phyloP scores from a whole-genome alignment of 2,329 filamentous ascomycete genomes.

The Chalara sp. region DNA sequence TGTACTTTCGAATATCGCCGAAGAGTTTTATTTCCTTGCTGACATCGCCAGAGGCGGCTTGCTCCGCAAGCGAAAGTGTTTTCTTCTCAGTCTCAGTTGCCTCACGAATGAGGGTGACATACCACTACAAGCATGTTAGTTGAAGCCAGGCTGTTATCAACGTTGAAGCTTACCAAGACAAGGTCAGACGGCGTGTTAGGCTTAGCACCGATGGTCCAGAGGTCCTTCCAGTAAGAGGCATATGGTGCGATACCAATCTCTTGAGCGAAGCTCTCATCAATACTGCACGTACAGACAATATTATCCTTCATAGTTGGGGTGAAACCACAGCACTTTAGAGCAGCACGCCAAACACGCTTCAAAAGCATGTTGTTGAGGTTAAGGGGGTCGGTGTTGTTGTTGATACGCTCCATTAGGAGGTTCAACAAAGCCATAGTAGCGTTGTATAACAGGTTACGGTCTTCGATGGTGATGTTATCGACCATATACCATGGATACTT shows the following conservation, averaged over 20 bases:
- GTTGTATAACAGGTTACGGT: conserved; percentile 47
- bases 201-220: conserved; percentile 46
- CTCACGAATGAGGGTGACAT: conserved; percentile 47
- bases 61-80: conserved; percentile 34
- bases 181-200: conserved; percentile 42
- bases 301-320: conserved; percentile 55
- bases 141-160: not conserved
- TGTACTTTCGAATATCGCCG: conserved; percentile 42
- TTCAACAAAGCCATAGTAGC: conserved; percentile 42
- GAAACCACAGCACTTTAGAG: conserved; percentile 54
- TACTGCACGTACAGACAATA: conserved; percentile 37
- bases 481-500: conserved; percentile 57
- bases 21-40: conserved; percentile 14
- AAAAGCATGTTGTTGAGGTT: conserved; percentile 47
- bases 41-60: conserved; percentile 21
- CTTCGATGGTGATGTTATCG: conserved; percentile 47
- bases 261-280: conserved; percentile 28
- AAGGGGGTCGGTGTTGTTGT: conserved; percentile 31
- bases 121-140: conserved; percentile 39
- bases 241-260: conserved; percentile 41
- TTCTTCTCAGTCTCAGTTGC: conserved; percentile 37
- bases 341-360: conserved; percentile 43
- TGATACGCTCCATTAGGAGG: conserved; percentile 37
- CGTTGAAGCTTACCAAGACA: conserved; percentile 40
- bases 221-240: conserved; percentile 43